These are phyloP conservation scores for Podaxis sp. DNA, from an alignment of 768 basidiomycete genomes.

Conservation along the genomic window DNA sequence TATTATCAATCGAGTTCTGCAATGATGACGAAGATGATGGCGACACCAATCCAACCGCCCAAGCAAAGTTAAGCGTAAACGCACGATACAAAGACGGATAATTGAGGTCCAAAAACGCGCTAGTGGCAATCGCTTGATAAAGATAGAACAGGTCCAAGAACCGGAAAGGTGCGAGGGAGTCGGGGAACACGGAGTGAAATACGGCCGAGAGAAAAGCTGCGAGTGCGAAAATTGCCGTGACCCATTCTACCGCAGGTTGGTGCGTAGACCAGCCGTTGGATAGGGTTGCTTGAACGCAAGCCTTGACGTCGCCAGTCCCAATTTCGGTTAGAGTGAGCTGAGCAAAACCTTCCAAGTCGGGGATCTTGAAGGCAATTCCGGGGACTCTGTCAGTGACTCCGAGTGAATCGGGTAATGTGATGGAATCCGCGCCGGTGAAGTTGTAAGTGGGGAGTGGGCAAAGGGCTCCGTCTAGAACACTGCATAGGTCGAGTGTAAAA, in stretches of 20 bases:
- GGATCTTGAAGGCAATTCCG: constrained; percentile 78
- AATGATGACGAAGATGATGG: constrained; percentile 52
- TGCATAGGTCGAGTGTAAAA: constrained; percentile 84
- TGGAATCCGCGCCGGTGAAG: constrained; percentile 78
- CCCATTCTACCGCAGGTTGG: constrained; percentile 76
- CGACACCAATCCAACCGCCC: constrained; percentile 78
- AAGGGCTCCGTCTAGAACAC: constrained; percentile 70
- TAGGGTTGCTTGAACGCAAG: constrained; percentile 89
- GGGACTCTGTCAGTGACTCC: constrained; percentile 63
- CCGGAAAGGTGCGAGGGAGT: constrained; percentile 67
- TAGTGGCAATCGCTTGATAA: constrained; percentile 81
- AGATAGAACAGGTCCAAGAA: constrained; percentile 80
- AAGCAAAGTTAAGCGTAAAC: constrained; percentile 84
- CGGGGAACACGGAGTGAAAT: constrained; percentile 51
- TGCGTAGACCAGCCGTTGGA: constrained; percentile 88
- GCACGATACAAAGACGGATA: constrained; percentile 83
- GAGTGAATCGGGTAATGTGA: constrained; percentile 60
- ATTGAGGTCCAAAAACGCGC: constrained; percentile 79
- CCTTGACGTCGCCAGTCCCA: constrained; percentile 68
- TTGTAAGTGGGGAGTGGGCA: constrained; percentile 85
- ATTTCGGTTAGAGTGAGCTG: constrained; percentile 73
- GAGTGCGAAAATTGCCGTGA: constrained; percentile 65
- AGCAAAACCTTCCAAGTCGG: constrained; percentile 89
- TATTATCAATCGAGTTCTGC: constrained; percentile 74
- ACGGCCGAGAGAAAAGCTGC: constrained; percentile 62